Percentiles rank a stretch among this genome's conserved stretches.
These are phyloP conservation scores for Linnemannia hyalina DNA, from an alignment of 192 early-diverging fungal genomes.

Conservation along the genomic window DNA sequence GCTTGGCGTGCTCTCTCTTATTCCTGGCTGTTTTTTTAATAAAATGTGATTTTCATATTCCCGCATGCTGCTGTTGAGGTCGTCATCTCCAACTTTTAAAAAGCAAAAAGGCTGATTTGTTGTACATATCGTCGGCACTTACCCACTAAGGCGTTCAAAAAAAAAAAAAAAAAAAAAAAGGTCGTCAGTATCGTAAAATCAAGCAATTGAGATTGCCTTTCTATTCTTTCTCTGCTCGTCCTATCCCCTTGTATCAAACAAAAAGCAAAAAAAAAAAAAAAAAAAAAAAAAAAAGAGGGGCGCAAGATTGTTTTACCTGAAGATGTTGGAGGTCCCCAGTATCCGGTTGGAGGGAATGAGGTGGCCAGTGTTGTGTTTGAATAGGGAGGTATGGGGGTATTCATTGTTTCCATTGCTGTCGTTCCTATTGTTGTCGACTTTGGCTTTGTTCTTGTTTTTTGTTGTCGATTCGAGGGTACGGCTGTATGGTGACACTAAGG, in stretches of 20 bases:
- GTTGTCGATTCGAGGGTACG: neutral
- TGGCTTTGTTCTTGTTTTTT: slow-evolving; percentile 7
- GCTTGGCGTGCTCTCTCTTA: neutral
- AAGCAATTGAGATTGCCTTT: neutral
- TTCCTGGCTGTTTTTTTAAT: neutral
- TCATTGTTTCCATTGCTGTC: neutral
- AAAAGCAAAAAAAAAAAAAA: neutral
- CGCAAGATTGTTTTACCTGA: slow-evolving; percentile 21
- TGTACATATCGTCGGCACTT: slow-evolving; percentile 1
- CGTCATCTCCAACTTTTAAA: neutral
- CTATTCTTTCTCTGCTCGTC: neutral
- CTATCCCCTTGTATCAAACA: neutral
- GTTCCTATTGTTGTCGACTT: neutral
- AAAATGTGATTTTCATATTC: neutral
- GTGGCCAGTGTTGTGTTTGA: slow-evolving; percentile 19
- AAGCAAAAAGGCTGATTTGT: neutral
- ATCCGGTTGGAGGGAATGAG: slow-evolving; percentile 14
- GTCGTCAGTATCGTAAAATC: neutral
- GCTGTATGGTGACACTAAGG: neutral
- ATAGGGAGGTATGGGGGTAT: slow-evolving; percentile 2
- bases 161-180: neutral
- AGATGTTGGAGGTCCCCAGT: slow-evolving; percentile 41
- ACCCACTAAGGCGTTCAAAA: slow-evolving; percentile 23
- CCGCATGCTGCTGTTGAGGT: neutral
- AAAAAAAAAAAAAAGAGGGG: neutral